These are phyloP conservation scores for Fraxinus xanthoxyloides DNA, from an alignment of 305 asterid species.

Conservation along the genomic window DNA sequence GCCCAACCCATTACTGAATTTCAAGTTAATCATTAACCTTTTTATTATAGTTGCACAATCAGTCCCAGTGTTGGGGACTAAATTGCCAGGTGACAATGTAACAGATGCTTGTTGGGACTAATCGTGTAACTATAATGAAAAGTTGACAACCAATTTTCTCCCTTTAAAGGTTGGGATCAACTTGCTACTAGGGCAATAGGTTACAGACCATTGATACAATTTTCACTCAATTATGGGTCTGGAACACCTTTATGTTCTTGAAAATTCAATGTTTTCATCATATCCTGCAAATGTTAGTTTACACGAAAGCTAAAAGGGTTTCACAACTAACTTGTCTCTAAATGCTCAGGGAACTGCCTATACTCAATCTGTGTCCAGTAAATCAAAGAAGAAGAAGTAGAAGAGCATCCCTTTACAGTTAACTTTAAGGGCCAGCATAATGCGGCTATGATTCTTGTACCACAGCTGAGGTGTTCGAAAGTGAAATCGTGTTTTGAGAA, in stretches of 20 bases:
- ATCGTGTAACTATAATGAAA: neutral
- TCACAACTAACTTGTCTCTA: neutral
- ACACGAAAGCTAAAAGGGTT: neutral
- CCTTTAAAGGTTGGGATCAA: neutral
- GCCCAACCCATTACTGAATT: neutral
- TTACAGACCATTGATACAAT: neutral
- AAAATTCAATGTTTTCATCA: neutral
- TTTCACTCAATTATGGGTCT: neutral
- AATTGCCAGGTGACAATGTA: neutral
- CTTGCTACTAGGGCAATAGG: neutral
- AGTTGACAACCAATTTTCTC: neutral
- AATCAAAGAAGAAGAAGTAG: slow-evolving; percentile 52
- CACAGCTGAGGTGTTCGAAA: slow-evolving; percentile 25
- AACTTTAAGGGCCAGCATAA: neutral
- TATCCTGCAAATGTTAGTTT: neutral
- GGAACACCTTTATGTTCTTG: neutral
- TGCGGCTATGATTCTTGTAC: slow-evolving; percentile 4
- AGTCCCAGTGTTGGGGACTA: neutral
- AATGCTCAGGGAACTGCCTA: slow-evolving; percentile 51
- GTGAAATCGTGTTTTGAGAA: slow-evolving; percentile 23
- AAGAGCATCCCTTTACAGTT: slow-evolving; percentile 9
- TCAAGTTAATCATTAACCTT: neutral
- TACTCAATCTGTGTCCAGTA: slow-evolving; percentile 40
- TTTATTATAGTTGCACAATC: neutral
- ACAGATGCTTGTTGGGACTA: neutral